Evolutionary conservation across 2,329 filamentous ascomycete genomes (phyloP).

Genomic region (Aspergillus intermedius): DNA sequence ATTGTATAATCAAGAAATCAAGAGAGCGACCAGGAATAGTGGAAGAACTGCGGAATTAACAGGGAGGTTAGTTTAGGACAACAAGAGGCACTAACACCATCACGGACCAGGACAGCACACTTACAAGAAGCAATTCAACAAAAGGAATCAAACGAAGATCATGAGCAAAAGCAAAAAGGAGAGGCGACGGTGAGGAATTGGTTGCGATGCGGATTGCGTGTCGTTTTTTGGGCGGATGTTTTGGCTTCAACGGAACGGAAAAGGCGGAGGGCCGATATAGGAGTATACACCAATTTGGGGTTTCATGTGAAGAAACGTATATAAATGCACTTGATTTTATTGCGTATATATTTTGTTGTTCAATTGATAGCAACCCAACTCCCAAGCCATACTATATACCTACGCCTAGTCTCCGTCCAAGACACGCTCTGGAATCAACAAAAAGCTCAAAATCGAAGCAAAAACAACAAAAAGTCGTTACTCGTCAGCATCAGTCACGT

Average conservation of each 20-base stretch:
- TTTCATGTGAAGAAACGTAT: background rate
- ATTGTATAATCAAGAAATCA: slow-evolving; percentile 10
- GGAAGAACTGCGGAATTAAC: background rate
- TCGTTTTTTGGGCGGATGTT: background rate
- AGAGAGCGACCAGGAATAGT: slow-evolving; percentile 19
- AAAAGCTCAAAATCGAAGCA: background rate
- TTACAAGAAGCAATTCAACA: background rate
- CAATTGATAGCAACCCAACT: too few relatives aligned
- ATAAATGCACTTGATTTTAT: too few relatives aligned
- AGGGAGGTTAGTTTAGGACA: background rate
- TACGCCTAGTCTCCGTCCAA: too few relatives aligned
- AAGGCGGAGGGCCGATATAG: slow-evolving; percentile 19
- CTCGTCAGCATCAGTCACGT: slow-evolving; percentile 47
- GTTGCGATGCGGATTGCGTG: slow-evolving; percentile 4
- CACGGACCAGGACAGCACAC: background rate
- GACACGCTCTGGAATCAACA: background rate
- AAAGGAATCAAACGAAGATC: slow-evolving; percentile 5
- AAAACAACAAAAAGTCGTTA: slow-evolving; percentile 3
- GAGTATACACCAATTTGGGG: background rate
- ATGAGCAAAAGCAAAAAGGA: slow-evolving; percentile 1
- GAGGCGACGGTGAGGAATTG: slow-evolving; percentile 1
- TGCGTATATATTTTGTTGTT: too few relatives aligned
- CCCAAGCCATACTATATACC: too few relatives aligned
- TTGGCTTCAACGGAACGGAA: slow-evolving; percentile 15
- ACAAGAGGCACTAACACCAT: background rate